Base-by-base conservation (phyloP, 805 yeast species). In the Starmerella apis region DNA sequence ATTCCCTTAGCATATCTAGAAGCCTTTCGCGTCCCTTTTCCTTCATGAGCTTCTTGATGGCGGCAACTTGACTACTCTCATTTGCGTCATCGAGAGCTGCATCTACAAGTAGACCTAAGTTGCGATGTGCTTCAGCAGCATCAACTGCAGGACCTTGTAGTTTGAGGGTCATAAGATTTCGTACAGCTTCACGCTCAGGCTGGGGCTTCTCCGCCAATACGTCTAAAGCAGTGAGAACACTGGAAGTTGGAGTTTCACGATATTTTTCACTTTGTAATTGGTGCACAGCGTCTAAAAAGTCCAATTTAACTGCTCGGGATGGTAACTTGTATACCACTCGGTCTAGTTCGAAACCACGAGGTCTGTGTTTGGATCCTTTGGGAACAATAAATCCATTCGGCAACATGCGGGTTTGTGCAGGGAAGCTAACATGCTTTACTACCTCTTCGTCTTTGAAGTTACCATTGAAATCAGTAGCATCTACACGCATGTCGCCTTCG, bases 21-120 rank as follows among this genome's bases (percentile, higher is more conserved):
- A 87, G 64, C 43, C 76, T 74, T 4, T 79, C 85, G 56, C 75
- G 74, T 1, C 95, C 95, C 63, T 83, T 87, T 37, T 75, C 53
- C 55, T 77, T 73, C 64, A 88, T 73, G 46, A 88, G 66, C 57
- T 71, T 68, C 59, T 78, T 80, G 39, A 87, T 74, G 22, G 76
- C 68, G 24, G 84, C 68, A 46, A 42, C 52, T 54, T 50, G 64
- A 44, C 51, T 65, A 61, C 38, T 73, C 35, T 73, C 68, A 33
- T 80, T 69, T 48, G 77, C 75, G 32, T 53, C 56, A 36, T 50
- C 38, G n/a, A 61, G 48, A 1, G 68, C 68, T 0, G 67, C 66
- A 14, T 61, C 65, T 14, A 65, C 56, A 9, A 66, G 54, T n/a
- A 46, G 25, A 19, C 50, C 42, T 20, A 65, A 43, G 46, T 63